Evolutionary conservation across 2,329 filamentous ascomycete species (phyloP), one percentile per base, ranked within the genome.

Genomic region (Exophiala mesophila): DNA sequence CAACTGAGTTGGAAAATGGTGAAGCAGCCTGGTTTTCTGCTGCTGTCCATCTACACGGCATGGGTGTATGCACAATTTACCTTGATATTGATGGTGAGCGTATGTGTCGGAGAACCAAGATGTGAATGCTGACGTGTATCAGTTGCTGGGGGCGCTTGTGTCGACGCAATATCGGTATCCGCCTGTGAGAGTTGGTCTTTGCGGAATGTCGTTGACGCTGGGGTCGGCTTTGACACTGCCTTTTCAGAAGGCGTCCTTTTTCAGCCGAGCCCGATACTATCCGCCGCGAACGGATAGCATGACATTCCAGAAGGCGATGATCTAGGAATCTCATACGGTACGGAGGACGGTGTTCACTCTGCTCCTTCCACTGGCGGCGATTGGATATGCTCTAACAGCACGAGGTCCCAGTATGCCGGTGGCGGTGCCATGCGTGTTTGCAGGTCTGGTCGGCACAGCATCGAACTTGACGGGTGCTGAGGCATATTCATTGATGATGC

Each of bases 11-110:
- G 76, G 15, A 77, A 81, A 55, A 88, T 89, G 84, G 67, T 87
- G 37, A 75, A 74, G 26, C 85, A 89, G 58, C 76, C 82, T 3
- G 85, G 85, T 0, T 89, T 88, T 59, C 63, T 78, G n/a, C 64
- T 87, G 20, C 69, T 89, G 57, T 75, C 82, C 1, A 47, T 85
- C n/a, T 89, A 89, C 60, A 69, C 81, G 10, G 81, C 76, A 5
- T 89, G 85, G 85, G 84, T 88, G 33, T 87, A 88, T 59, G 82
- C 82, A 2, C 82, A 88, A 56, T 73, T 87, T 2, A 82, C 86
- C 4, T 68, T 89, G 41, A 71, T 87, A 44, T 84, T 88, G 46
- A 70, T 85, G 44, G 73, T 87, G 45, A 65, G 70, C 61, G 9
- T 38, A 24, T 29, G 18, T 3, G 5, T 18, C 3, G 12, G 17